Base-by-base conservation (phyloP, 2,329 filamentous ascomycete genomes). In the Beauveria caledonica region DNA sequence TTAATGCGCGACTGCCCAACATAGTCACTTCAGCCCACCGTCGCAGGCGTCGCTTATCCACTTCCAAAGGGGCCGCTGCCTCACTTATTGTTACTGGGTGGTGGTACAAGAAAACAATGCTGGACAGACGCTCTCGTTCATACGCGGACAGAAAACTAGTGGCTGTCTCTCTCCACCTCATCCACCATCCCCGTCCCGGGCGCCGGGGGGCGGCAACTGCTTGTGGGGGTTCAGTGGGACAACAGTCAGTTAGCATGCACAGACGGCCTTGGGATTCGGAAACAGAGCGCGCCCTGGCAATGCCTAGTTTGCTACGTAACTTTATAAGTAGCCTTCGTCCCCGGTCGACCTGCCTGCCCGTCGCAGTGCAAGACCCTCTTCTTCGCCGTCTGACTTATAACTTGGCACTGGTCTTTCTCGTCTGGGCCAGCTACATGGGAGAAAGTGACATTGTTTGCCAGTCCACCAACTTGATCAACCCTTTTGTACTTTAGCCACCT, bases 281-380 rank as follows among this genome's bases (percentile, higher is more conserved):
- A 36, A 44, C 33, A 33, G 40, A 25, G 25, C 17, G 40, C 39
- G 25, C 15, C 11, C 36, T 59, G 36, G 19, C 8, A 23, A 27
- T 53, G 48, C 36, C 56, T 45, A 45, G 39, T 46, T 29, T 29
- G 25, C 57, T 33, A 60, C 56, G 58, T 48, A 49, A 60, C 58
- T 60, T 60, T 60, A 60, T 60, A 60, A 60, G 51, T 44, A 52
- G 29, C 52, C 45, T 42, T 3, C 17, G 33, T 27, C 52, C 51
- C 25, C 45, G 13, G 39, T 13, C n/a, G 13, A 21, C 10, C 29
- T 50, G 21, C 21, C 33, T 17, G 2, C 46, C 9, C 17, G n/a
- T 36, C 8, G 9, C 21, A 40, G 13, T 19, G 10, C n/a, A 49
- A 7, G 29, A 40, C 33, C 42, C 42, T 54, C 23, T 27, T 44